Evolutionary conservation across 2,329 filamentous ascomycete genomes (phyloP).

Genomic region (Fusarium sambucinum): DNA sequence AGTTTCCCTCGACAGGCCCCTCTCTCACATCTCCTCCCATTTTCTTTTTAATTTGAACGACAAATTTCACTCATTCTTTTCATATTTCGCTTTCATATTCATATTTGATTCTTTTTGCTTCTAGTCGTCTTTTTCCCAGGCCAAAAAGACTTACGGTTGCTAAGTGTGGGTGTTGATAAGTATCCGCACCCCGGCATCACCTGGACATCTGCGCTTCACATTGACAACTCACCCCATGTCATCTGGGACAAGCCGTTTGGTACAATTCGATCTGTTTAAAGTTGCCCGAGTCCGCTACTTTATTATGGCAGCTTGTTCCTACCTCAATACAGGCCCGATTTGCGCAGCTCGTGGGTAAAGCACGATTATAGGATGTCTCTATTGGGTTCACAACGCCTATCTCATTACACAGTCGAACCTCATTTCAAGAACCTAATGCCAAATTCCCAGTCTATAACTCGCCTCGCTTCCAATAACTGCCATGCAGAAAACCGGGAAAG

Average conservation of each 20-base stretch:
- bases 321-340: background rate
- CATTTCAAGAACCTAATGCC: constrained; percentile 14
- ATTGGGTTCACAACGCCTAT: constrained; percentile 10
- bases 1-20: constrained; percentile 47
- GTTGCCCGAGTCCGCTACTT: background rate
- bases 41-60: constrained; percentile 22
- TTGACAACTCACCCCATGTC: constrained; percentile 39
- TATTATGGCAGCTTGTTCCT: background rate
- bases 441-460: constrained; percentile 33
- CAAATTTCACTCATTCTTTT: constrained; percentile 10
- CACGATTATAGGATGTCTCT: background rate
- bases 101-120: constrained; percentile 5
- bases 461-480: constrained; percentile 20
- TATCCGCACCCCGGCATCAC: constrained; percentile 40
- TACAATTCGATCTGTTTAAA: constrained; percentile 5
- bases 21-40: constrained; percentile 36
- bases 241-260: constrained; percentile 19
- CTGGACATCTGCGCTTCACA: constrained; percentile 36
- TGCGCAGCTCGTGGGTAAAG: background rate
- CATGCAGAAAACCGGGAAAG: constrained; percentile 29
- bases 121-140: constrained; percentile 5
- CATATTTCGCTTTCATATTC: background rate
- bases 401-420: constrained; percentile 5
- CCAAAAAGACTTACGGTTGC: constrained; percentile 9
- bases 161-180: constrained; percentile 33